Base-by-base conservation (phyloP, 2,329 filamentous ascomycete genomes). In the Monosporascus sp. region DNA sequence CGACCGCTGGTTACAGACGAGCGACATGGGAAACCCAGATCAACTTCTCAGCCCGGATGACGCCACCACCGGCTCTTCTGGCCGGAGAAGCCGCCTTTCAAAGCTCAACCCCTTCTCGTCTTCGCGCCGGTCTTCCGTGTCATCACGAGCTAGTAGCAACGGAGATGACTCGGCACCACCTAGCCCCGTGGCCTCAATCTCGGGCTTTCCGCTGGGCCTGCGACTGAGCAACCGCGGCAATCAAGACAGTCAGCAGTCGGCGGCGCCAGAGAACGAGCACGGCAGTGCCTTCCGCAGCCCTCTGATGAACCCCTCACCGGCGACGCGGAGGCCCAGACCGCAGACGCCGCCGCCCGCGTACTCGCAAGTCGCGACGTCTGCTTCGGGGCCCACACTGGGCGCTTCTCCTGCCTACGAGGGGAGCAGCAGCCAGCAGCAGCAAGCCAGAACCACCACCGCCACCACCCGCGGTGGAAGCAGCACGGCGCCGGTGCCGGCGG, bases 311-410 rank as follows among this genome's bases (percentile, higher is more conserved):
- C 43, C 11, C 8, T 46, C 43, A 11, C 43, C 43, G 5, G 11
- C 25, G 22, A 50, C 31, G 35, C 31, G 39, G 37, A 24, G 48
- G 38, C 41, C 48, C 7, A 51, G 45, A 18, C 20, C 41, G 5
- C 46, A 17, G 45, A 51, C 52, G 8, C 53, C 50, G 7, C 53
- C 51, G 6, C 53, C 52, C 15, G 49, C 49, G 5, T 54, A 54
- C n/a, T 37, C 49, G 14, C 11, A 44, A 3, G 24, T 2, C 17
- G 20, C 27, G 9, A 35, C 49, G 9, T 4, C 41, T 18, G 43
- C 48, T 14, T 47, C 48, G 15, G 43, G 35, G 3, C 37, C 49
- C 2, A 43, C 49, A 7, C 9, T 39, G 27, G 20, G 45, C 44
- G n/a, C 45, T 18, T 27, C 43, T 18, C 49, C 49, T 6, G 8